phyloP scores from a whole-genome alignment of 2,329 filamentous ascomycete species.

The Cucurbitaria berberidis region DNA sequence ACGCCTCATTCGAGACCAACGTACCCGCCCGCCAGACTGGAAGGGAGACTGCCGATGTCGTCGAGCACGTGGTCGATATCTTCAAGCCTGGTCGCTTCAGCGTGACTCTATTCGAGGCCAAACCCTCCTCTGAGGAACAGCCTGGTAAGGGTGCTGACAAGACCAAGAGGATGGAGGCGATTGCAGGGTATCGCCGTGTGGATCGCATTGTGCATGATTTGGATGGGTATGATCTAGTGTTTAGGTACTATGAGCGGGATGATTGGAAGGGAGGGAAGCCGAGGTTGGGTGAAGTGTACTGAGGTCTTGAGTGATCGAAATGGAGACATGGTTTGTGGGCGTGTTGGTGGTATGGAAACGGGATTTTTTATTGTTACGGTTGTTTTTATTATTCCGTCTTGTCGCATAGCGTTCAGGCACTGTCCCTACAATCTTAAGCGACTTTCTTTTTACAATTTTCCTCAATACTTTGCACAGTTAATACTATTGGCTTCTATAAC shows the following conservation, averaged over 20 bases:
- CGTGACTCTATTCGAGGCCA: conserved; percentile 94
- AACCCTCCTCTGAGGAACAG: conserved; percentile 59
- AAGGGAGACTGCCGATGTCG: conserved; percentile 85
- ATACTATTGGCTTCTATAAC: too few species aligned
- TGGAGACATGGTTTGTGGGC: not conserved
- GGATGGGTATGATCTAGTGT: conserved; percentile 95
- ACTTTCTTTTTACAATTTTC: not conserved
- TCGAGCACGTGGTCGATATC: conserved; percentile 92
- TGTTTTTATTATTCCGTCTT: not conserved
- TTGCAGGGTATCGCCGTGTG: conserved; percentile 84
- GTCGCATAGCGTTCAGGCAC: conserved; percentile 2
- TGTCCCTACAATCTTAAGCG: conserved; percentile 7
- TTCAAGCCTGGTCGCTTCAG: conserved; percentile 98
- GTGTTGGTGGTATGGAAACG: not conserved
- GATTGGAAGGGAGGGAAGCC: conserved; percentile 74
- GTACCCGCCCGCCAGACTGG: conserved; percentile 88
- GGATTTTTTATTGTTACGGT: not conserved
- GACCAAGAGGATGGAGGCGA: conserved; percentile 70
- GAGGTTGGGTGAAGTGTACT: conserved; percentile 61
- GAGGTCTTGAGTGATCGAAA: not conserved
- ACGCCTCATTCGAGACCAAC: conserved; percentile 98
- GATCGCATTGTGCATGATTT: conserved; percentile 97
- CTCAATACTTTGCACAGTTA: not conserved
- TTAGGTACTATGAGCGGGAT: conserved; percentile 92
- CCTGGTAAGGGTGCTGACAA: conserved; percentile 44